phyloP scores from a whole-genome alignment of 2,329 filamentous ascomycete species.

The Curvularia spicifera region DNA sequence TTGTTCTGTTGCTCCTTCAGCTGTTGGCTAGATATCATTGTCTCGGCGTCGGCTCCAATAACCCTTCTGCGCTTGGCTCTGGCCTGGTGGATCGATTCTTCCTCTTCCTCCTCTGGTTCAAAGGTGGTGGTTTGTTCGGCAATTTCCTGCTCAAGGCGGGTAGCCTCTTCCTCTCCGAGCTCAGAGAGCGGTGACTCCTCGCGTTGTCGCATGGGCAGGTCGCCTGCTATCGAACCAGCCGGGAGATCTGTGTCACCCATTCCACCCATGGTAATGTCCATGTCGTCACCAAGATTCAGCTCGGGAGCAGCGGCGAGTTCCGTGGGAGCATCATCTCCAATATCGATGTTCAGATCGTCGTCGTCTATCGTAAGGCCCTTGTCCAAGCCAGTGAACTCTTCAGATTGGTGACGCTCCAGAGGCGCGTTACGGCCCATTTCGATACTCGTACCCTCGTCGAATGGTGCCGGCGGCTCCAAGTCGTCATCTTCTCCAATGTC shows the following conservation, averaged over 20 bases:
- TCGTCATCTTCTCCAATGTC: slow-evolving; percentile 65
- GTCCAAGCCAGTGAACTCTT: slow-evolving; percentile 53
- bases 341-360: slow-evolving; percentile 57
- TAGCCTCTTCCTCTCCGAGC: slow-evolving; percentile 58
- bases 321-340: slow-evolving; percentile 45
- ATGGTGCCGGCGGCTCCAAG: slow-evolving; percentile 17
- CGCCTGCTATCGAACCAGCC: slow-evolving; percentile 49
- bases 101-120: slow-evolving; percentile 57
- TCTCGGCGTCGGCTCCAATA: slow-evolving; percentile 80
- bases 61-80: slow-evolving; percentile 81
- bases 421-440: slow-evolving; percentile 91
- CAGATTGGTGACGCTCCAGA: slow-evolving; percentile 54
- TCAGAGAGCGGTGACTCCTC: slow-evolving; percentile 63
- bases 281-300: slow-evolving; percentile 39
- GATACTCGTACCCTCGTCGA: slow-evolving; percentile 64
- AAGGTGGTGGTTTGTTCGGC: slow-evolving; percentile 47
- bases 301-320: slow-evolving; percentile 33
- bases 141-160: slow-evolving; percentile 70
- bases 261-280: slow-evolving; percentile 54
- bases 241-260: slow-evolving; percentile 56
- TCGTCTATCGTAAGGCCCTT: slow-evolving; percentile 62
- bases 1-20: slow-evolving; percentile 89
- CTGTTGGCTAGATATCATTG: slow-evolving; percentile 74
- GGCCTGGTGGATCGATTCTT: slow-evolving; percentile 65
- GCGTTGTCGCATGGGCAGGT: slow-evolving; percentile 56